Conservation (phyloP, 2,329 filamentous ascomycete species). For the Fonsecaea multimorphosa region DNA sequence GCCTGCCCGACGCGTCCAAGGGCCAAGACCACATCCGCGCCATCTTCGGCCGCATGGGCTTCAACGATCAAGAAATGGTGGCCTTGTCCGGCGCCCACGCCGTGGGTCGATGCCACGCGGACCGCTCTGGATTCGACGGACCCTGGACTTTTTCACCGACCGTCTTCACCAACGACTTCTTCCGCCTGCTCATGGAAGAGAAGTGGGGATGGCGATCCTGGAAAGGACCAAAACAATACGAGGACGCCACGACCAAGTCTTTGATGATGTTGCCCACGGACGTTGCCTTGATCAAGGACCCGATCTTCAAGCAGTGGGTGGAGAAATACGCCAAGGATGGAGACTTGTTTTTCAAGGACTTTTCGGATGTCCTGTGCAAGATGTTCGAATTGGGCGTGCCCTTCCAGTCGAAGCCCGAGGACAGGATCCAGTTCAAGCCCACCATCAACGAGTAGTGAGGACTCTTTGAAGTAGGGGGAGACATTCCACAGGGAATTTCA, state of each 20-base stretch:
- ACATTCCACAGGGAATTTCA: background rate
- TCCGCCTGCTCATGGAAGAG: slow-evolving; percentile 82
- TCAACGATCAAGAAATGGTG: slow-evolving; percentile 96
- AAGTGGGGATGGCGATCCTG: slow-evolving; percentile 93
- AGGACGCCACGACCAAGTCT: slow-evolving; percentile 83
- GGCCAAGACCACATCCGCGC: slow-evolving; percentile 80
- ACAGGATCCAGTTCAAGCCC: background rate
- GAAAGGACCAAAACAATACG: slow-evolving; percentile 88
- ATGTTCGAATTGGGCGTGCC: slow-evolving; percentile 95
- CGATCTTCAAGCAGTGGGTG: slow-evolving; percentile 78
- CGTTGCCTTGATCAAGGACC: slow-evolving; percentile 84
- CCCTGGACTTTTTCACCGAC: slow-evolving; percentile 94
- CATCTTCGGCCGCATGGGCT: slow-evolving; percentile 97
- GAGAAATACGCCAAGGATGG: slow-evolving; percentile 91
- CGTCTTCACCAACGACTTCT: slow-evolving; percentile 94
- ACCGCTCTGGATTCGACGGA: slow-evolving; percentile 85
- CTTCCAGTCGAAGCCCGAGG: slow-evolving; percentile 56
- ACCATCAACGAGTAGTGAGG: background rate
- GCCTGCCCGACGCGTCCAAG: slow-evolving; percentile 81
- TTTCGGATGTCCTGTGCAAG: slow-evolving; percentile 75
- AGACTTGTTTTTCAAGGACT: slow-evolving; percentile 92
- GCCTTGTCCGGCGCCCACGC: slow-evolving; percentile 85
- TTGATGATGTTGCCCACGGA: slow-evolving; percentile 99
- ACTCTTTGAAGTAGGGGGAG: no score
- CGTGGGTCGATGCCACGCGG: slow-evolving; percentile 79